These are phyloP conservation scores for Wickerhamiella qilinensis DNA, from an alignment of 805 yeast genomes.

Conservation along the genomic window DNA sequence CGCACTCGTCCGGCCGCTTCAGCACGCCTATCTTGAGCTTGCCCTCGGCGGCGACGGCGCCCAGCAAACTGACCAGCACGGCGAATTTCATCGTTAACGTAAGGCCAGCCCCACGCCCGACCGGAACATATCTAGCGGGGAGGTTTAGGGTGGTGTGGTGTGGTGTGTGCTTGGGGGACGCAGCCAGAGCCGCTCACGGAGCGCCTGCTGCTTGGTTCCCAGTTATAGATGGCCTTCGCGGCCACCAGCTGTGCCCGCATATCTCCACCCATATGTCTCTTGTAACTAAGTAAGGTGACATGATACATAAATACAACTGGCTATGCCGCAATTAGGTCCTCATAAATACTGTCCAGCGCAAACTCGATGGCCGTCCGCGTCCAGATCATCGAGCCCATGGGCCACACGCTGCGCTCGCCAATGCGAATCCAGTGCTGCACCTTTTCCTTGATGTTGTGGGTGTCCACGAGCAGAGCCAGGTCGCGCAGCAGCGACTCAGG, in stretches of 20 bases:
- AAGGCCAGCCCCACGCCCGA: no score
- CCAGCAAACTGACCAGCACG: neutral
- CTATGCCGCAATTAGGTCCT: conserved; percentile 8
- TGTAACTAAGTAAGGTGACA: no score
- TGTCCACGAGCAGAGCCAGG: conserved; percentile 63
- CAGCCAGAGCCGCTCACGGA: neutral
- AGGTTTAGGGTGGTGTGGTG: no score
- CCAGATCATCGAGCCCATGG: conserved; percentile 66
- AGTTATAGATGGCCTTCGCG: no score
- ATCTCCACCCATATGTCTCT: no score
- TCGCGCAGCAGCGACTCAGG: conserved; percentile 52
- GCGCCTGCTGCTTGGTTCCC: no score
- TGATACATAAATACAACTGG: neutral
- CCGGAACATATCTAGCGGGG: no score
- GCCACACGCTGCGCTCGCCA: conserved; percentile 92
- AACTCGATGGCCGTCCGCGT: conserved; percentile 84
- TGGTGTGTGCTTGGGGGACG: no score
- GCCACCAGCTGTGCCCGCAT: no score
- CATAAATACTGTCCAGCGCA: conserved; percentile 62
- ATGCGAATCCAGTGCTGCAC: conserved; percentile 79
- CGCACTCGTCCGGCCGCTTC: conserved; percentile 38
- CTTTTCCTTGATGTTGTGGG: conserved; percentile 50
- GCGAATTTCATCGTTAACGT: conserved; percentile 1
- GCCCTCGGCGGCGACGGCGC: conserved; percentile 7
- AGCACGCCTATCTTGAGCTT: conserved; percentile 24